Conservation (phyloP, 352 stramenopile genomes). For the Globisporangium orthogonon region DNA sequence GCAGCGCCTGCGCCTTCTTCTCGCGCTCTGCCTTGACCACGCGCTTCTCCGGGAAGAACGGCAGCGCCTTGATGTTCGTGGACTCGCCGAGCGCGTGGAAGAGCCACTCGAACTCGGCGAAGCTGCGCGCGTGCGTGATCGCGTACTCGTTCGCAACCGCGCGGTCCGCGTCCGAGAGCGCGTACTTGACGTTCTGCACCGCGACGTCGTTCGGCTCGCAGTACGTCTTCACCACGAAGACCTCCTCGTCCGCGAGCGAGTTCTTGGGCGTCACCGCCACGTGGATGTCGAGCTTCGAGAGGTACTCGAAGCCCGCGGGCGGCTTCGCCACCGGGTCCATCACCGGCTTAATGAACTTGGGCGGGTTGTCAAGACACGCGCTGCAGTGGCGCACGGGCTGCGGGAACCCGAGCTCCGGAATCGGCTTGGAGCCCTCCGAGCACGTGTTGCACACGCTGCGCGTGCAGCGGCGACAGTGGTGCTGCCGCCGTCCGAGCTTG, state of each 20-base stretch:
- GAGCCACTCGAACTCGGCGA: constrained; percentile 83
- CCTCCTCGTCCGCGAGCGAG: constrained; percentile 44
- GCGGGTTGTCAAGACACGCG: constrained; percentile 69
- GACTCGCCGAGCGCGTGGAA: constrained; percentile 66
- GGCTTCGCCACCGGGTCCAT: constrained; percentile 75
- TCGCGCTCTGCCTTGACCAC: constrained; percentile 39
- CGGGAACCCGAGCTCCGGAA: constrained; percentile 76
- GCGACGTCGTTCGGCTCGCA: constrained; percentile 66
- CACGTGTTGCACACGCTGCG: constrained; percentile 82
- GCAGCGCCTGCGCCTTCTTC: constrained; percentile 38
- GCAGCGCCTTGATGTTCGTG: constrained; percentile 77
- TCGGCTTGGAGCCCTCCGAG: constrained; percentile 77
- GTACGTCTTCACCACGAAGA: constrained; percentile 74
- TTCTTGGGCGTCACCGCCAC: constrained; percentile 41
- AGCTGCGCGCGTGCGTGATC: constrained; percentile 57
- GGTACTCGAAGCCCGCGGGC: constrained; percentile 76
- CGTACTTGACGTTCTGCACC: constrained; percentile 42
- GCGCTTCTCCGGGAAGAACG: constrained; percentile 74
- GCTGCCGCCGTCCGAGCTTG: constrained; percentile 74
- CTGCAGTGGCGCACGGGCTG: constrained; percentile 76
- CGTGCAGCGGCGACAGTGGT: constrained; percentile 82
- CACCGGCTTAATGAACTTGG: constrained; percentile 72
- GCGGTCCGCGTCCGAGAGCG: constrained; percentile 49
- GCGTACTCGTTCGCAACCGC: constrained; percentile 77
- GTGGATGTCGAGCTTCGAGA: constrained; percentile 80